phyloP scores from a whole-genome alignment of 805 yeast species.

The Lipomyces sp. region DNA sequence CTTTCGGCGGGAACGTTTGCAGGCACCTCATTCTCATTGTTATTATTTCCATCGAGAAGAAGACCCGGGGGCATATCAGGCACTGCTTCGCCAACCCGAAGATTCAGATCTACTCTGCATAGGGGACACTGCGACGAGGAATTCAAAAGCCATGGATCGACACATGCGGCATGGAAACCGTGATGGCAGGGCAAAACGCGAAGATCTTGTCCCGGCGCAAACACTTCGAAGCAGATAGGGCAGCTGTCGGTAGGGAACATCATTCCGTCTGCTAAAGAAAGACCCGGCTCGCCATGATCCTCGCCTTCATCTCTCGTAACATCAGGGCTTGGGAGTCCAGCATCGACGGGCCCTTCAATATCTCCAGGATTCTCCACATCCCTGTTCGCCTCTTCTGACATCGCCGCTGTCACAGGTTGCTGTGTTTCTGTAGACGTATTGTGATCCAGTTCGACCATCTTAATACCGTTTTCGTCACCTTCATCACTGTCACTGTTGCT shows the following conservation, averaged over 20 bases:
- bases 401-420: not conserved
- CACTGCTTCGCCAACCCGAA: constrained; percentile 28
- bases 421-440: too few species aligned
- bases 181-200: constrained; percentile 80
- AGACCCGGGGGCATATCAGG: constrained; percentile 24
- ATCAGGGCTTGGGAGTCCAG: too few species aligned
- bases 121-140: constrained; percentile 79
- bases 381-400: too few species aligned
- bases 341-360: not conserved
- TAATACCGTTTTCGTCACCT: not conserved
- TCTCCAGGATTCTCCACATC: too few species aligned
- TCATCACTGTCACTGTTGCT: not conserved
- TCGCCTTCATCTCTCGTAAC: not conserved
- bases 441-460: constrained; percentile 6
- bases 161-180: constrained; percentile 74
- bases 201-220: constrained; percentile 55
- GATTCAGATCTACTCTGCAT: constrained; percentile 63
- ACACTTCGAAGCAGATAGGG: constrained; percentile 73
- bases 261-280: constrained; percentile 1
- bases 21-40: not conserved
- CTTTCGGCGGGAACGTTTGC: not conserved
- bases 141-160: constrained; percentile 77
- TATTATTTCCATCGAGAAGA: not conserved
- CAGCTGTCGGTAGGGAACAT: constrained; percentile 45
- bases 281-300: not conserved